Evolutionary conservation across 2,329 filamentous ascomycete species (phyloP), one percentile per base, ranked within the genome.

Genomic region (Diaporthe sp.): DNA sequence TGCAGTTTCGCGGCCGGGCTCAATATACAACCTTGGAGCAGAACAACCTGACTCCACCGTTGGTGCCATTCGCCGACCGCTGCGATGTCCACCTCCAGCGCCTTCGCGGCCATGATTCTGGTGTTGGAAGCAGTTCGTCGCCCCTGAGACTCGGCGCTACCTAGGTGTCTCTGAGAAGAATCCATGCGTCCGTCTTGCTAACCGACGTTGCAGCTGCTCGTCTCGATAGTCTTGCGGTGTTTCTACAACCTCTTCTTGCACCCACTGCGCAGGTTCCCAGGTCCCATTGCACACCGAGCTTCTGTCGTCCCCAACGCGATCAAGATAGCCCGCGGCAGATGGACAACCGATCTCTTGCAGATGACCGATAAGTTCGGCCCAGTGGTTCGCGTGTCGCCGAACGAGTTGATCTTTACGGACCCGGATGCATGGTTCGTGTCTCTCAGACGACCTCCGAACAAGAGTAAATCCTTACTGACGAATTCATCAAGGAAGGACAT

Each of bases 161-260:
- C 1, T 15, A 39, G 37, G 37, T 39, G 12, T 4, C 37, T 39
- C 37, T 10, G 31, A 6, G 39, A 13, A 15, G 7, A n/a, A 15
- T 15, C 25, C 10, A 34, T 17, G 8, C 2, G 17, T 10, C 2
- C 4, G 13, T 34, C 22, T 31, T n/a, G 10, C 49, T 73, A 15
- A 72, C 19, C 5, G 10, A 44, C 3, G 19, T 19, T 37, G 42
- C 34, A 76, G 75, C 31, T 74, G 6, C 15, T 57, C 51, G n/a
- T 42, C 25, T 46, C 57, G 4, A 37, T 39, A 28, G 1, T 22
- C 31, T 13, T 34, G 46, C 19, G 46, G 34, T 67, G 51, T 19
- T n/a, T 76, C 59, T 68, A 74, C 65, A 79, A 78, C 49, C 65
- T 79, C n/a, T 75, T 65, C 44, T 49, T 78, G 61, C 77, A 78